Percentiles rank a stretch among this genome's conserved stretches.
Conservation (phyloP, 2,329 filamentous ascomycete genomes). For the Aspergillus jensenii region DNA sequence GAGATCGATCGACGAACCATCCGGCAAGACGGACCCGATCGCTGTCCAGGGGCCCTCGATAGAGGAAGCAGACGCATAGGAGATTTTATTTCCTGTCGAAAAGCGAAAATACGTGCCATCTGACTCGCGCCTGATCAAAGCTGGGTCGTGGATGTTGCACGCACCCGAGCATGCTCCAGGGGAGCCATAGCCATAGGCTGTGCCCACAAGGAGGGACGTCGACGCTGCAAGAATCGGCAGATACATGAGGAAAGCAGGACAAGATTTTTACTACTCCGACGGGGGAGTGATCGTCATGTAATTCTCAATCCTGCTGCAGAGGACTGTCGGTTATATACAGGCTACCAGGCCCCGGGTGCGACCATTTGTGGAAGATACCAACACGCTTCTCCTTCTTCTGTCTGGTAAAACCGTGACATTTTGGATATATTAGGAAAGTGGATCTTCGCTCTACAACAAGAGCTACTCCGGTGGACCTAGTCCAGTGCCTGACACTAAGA, state of each 20-base stretch:
- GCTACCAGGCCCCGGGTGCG: not conserved
- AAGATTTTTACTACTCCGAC: not conserved
- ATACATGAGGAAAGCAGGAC: conserved; percentile 7
- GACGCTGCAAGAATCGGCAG: conserved; percentile 5
- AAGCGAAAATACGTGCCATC: conserved; percentile 56
- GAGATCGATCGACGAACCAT: conserved; percentile 48
- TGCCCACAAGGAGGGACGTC: conserved; percentile 10
- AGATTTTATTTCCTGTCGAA: conserved; percentile 52
- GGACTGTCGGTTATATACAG: conserved; percentile 2
- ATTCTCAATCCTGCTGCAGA: not conserved
- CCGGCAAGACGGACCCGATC: conserved; percentile 47
- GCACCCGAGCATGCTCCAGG: conserved; percentile 32
- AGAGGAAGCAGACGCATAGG: conserved; percentile 48
- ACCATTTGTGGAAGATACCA: conserved; percentile 7
- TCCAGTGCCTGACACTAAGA: not conserved
- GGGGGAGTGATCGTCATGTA: not conserved
- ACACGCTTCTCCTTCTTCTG: not conserved
- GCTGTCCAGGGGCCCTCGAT: conserved; percentile 54
- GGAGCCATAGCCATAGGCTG: conserved; percentile 29
- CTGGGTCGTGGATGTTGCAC: conserved; percentile 48
- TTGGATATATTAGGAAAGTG: not conserved
- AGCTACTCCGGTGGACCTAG: conserved; percentile 6
- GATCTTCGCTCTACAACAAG: not conserved
- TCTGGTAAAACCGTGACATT: not conserved
- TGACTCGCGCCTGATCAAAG: conserved; percentile 46